Evolutionary conservation across 768 basidiomycete species (phyloP), one percentile per base, ranked within the genome.

Genomic region (Tulasnella sp.): DNA sequence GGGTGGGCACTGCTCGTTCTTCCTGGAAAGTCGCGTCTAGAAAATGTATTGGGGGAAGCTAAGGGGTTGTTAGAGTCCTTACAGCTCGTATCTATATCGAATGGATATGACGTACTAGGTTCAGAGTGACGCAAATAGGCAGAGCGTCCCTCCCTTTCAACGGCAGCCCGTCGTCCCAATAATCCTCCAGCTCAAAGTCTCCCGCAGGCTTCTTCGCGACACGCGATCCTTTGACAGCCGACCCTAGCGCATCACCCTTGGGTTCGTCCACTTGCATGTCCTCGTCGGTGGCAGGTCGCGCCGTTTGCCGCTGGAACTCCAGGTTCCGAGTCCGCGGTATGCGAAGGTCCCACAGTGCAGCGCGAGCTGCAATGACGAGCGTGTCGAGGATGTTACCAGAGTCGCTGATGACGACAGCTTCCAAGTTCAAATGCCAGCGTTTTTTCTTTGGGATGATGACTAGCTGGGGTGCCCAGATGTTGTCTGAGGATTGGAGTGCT

Each of bases 111-210:
- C 87, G 14, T 75, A 94, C 92, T 32, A 93, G 75, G 74, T 94
- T 93, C 69, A 95, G 78, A 1, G 92, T 93, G 32, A 94, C 80
- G 74, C 87, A 87, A 4, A 95, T 83, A 0, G 93, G 94, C 88
- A 93, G 90, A 14, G 77, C 75, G 1, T 90, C 86, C 74, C 87
- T 82, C 1, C 88, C 88, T 42, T 81, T 83, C 35, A 94, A 77
- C 19, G 82, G 79, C 72, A 88, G 89, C 0, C 94, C 94, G 75
- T 92, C 91, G 76, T 92, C 92, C 91, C 91, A 93, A 74, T 89
- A 91, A 78, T 95, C 93, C 12, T 88, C 84, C 26, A 95, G 83
- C 80, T 95, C 94, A 75, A 95, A 95, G 79, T 95, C 94, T 9
- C 87, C 86, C 12, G 88, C 90, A 9, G 40, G 32, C 69, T 73